Conservation (phyloP, 352 stramenopile species). For the Phytophthora pluvialis region DNA sequence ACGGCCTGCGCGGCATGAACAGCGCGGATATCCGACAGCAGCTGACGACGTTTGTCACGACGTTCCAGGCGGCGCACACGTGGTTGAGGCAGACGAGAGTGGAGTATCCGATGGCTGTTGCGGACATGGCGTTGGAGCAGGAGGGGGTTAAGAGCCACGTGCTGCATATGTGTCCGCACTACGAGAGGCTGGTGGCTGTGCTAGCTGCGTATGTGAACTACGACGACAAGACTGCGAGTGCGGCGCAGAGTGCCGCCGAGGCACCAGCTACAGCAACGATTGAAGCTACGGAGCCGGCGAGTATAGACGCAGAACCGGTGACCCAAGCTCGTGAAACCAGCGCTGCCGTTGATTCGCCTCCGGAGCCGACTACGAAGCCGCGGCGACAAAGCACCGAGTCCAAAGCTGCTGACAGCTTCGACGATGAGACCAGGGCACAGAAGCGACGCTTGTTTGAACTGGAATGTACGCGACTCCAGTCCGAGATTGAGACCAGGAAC, state of each 20-base stretch:
- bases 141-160: conserved; percentile 43
- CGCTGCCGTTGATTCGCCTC: not conserved
- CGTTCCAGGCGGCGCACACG: conserved; percentile 42
- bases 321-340: not conserved
- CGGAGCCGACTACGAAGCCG: conserved; percentile 1
- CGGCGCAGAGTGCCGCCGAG: conserved; percentile 3
- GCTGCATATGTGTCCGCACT: conserved; percentile 49
- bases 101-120: conserved; percentile 21
- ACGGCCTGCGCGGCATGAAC: conserved; percentile 31
- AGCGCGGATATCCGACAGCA: conserved; percentile 37
- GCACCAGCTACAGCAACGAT: not conserved
- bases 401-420: conserved; percentile 1
- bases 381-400: conserved; percentile 16
- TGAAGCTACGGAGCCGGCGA: not conserved
- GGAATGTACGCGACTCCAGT: conserved; percentile 55
- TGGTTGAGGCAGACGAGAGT: conserved; percentile 41
- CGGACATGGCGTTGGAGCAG: conserved; percentile 30
- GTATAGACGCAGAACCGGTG: not conserved
- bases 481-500: conserved; percentile 56
- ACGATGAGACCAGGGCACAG: conserved; percentile 42
- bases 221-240: conserved; percentile 21
- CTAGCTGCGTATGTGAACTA: conserved; percentile 39
- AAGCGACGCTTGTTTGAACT: conserved; percentile 54
- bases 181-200: conserved; percentile 41
- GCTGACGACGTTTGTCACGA: conserved; percentile 38